These are phyloP conservation scores for Ogataea wickerhamii DNA, from an alignment of 805 yeast species.

Conservation along the genomic window DNA sequence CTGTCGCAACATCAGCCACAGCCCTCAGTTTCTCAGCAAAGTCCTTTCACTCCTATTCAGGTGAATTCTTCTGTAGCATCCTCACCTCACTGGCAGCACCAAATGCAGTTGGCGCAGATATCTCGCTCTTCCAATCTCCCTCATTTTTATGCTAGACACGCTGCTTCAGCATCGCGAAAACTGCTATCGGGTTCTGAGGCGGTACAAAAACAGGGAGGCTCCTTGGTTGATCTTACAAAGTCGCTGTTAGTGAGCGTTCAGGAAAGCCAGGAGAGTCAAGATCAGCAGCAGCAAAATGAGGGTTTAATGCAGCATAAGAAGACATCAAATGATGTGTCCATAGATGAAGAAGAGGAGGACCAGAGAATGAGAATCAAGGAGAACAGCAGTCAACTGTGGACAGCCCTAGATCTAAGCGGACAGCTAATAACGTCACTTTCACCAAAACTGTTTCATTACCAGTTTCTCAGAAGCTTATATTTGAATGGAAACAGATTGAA, in stretches of 20 bases:
- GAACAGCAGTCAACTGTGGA: slow-evolving; percentile 83
- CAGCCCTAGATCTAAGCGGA: slow-evolving; percentile 87
- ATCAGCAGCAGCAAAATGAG: slow-evolving; percentile 29
- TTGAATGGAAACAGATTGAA: slow-evolving; percentile 81
- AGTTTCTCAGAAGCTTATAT: slow-evolving; percentile 81
- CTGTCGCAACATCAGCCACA: slow-evolving; percentile 21
- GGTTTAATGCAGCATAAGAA: slow-evolving; percentile 38
- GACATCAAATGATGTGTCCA: slow-evolving; percentile 30
- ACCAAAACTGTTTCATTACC: slow-evolving; percentile 73
- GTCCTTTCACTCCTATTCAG: slow-evolving; percentile 26
- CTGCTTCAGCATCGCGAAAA: slow-evolving; percentile 64
- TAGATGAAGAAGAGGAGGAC: slow-evolving; percentile 62
- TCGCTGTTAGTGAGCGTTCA: slow-evolving; percentile 32
- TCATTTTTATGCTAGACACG: slow-evolving; percentile 80
- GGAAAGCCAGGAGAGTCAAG: slow-evolving; percentile 27
- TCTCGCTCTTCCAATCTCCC: slow-evolving; percentile 67
- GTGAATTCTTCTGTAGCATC: slow-evolving; percentile 35
- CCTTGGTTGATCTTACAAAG: slow-evolving; percentile 41
- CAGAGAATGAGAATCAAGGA: slow-evolving; percentile 58
- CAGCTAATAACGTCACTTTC: slow-evolving; percentile 72
- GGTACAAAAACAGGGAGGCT: slow-evolving; percentile 27
- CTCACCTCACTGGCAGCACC: slow-evolving; percentile 73
- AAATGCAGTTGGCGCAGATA: slow-evolving; percentile 64
- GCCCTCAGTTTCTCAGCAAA: slow-evolving; percentile 14
- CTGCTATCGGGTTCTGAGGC: slow-evolving; percentile 34